Evolutionary conservation across 768 basidiomycete species (phyloP), one percentile per base, ranked within the genome.

Genomic region (Leccinum boreale): DNA sequence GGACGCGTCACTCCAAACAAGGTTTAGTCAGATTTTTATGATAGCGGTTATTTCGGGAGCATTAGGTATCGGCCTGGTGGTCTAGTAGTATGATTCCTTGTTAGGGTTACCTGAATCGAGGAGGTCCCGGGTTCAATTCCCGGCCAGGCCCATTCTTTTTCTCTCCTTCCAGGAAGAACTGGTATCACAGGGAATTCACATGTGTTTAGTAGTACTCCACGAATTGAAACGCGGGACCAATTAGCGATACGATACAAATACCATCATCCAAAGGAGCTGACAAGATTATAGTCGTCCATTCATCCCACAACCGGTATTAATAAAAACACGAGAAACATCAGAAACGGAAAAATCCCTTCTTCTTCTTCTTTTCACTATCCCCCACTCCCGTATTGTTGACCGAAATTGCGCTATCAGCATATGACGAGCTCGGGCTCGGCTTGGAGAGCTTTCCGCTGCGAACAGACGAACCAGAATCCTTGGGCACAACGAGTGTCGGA

Each of bases 281-380:
- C 15, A 24, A 47, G 6, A 24, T n/a, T n/a, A n/a, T n/a, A 8
- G 15, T 24, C 5, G 15, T 31, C 54, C 51, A 19, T 15, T 26
- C 15, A 50, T 36, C 54, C 36, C 44, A 50, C 10, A 44, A 19
- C 19, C n/a, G 9, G 39, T 35, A 36, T 44, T 11, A 9, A 28
- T 2, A 42, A 42, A 23, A 5, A 31, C 9, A 19, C 5, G 17
- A 29, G 12, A 19, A 11, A n/a, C 7, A 17, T 76, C 64, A 85
- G 66, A 91, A 90, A 29, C 81, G 79, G 74, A 90, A 87, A 58
- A 88, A 76, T 14, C 85, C 81, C 56, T 81, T 83, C 73, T 85
- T 90, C 80, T 90, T 92, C 77, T 89, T 87, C 71, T 89, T 84
- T 64, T 84, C 80, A 59, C 81, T 79, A 61, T 79, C 79, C 11